Evolutionary conservation across 352 stramenopile species (phyloP).

Genomic region (Globisporangium spiculum): DNA sequence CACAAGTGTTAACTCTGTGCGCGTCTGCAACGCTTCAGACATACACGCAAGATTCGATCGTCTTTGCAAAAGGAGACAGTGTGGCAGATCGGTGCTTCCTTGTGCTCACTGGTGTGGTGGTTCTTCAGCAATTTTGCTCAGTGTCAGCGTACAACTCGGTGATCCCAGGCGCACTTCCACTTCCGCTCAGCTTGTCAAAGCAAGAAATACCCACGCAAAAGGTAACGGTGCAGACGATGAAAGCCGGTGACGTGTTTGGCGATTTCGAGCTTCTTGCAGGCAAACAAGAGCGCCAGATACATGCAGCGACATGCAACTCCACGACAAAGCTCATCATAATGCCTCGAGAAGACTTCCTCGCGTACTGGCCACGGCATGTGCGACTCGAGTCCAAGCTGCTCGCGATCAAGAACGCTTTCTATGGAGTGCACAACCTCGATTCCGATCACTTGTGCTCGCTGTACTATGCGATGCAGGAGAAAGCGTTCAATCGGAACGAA

Average conservation of each 20-base stretch:
- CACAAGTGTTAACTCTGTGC: conserved; percentile 27
- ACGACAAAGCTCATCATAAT: conserved; percentile 36
- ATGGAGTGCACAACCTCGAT: conserved; percentile 32
- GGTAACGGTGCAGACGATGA: conserved; percentile 29
- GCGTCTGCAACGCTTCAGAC: conserved; percentile 29
- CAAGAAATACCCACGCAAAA: conserved; percentile 14
- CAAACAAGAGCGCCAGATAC: conserved; percentile 25
- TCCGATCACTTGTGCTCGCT: conserved; percentile 38
- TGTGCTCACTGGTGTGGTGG: conserved; percentile 33
- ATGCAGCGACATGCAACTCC: conserved; percentile 21
- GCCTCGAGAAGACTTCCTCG: conserved; percentile 31
- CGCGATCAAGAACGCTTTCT: conserved; percentile 31
- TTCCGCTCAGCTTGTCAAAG: not conserved
- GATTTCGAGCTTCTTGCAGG: conserved; percentile 42
- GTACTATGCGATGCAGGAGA: conserved; percentile 37
- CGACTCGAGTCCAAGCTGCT: conserved; percentile 31
- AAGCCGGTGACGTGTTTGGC: conserved; percentile 37
- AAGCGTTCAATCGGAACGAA: conserved; percentile 39
- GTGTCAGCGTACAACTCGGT: conserved; percentile 1
- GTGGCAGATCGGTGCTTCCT: conserved; percentile 33
- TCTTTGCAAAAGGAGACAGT: conserved; percentile 32
- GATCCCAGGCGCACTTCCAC: not conserved
- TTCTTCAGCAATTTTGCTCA: conserved; percentile 30
- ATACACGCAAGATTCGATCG: conserved; percentile 22
- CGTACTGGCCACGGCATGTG: conserved; percentile 28